Evolutionary conservation across 2,329 filamentous ascomycete genomes (phyloP), one percentile per base, ranked within the genome.

Genomic region (Penicillium sp.): DNA sequence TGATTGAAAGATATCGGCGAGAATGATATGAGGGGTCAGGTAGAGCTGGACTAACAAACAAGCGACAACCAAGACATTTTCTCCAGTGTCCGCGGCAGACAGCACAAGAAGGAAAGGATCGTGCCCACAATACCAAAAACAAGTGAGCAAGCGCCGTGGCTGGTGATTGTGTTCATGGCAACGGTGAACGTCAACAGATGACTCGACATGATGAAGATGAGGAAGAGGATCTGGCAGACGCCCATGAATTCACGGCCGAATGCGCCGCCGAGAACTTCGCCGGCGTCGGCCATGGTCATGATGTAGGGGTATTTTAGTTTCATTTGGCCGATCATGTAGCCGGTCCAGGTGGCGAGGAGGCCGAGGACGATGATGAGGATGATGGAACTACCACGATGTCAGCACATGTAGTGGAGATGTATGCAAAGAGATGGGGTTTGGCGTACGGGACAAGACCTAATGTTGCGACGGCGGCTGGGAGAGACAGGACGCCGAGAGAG

Each of bases 131-230:
- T 77, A 4, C 82, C 84, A 76, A 86, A 90, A 1, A 86, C 78
- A 58, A 90, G 85, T 3, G 86, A 87, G 73, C 88, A 90, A 0
- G 83, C 81, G 0, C 81, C 84, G 62, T 88, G 82, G 3, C 83
- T 73, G 4, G 86, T 87, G 54, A 91, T 79, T 53, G 82, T 86
- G 66, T 87, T 87, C 74, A 90, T 84, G 65, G 88, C 88, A 67
- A 90, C 88, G 35, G 83, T 83, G 64, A 90, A 90, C 0, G 88
- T 90, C 62, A 91, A 77, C 54, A 89, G 80, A 75, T 92, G 90
- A n/a, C 87, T 89, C 37, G 84, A 87, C 75, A 89, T 87, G 66
- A 90, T 83, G 75, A 91, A 90, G 57, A 88, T 76, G 41, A 91
- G 78, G 73, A 90, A 86, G 17, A 90, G 74, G 10, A 83, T 77